These are phyloP conservation scores for Pyrus bretschneideri DNA, from an alignment of 306 rosid genomes.

Conservation along the genomic window DNA sequence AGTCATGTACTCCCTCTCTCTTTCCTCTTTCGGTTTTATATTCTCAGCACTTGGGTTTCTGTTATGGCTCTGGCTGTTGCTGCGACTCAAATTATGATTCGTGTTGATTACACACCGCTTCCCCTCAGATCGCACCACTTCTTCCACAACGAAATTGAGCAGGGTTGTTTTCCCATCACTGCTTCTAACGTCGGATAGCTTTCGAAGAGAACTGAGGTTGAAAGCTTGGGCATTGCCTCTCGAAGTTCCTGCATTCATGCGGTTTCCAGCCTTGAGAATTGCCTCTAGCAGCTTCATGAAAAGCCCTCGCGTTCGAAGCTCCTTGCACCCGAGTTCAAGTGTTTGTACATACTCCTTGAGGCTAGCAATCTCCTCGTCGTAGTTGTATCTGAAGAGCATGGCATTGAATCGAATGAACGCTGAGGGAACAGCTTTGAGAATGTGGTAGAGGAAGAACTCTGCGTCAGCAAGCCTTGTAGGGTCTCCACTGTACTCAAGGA, in stretches of 20 bases:
- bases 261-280: constrained; percentile 86
- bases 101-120: constrained; percentile 62
- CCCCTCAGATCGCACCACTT: constrained; percentile 89
- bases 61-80: constrained; percentile 27
- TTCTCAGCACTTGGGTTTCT: constrained; percentile 14
- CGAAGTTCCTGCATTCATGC: constrained; percentile 90
- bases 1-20: constrained; percentile 54
- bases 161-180: constrained; percentile 80
- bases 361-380: constrained; percentile 41
- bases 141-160: constrained; percentile 91
- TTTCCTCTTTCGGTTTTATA: constrained; percentile 40
- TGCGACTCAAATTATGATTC: constrained; percentile 42
- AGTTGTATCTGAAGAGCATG: constrained; percentile 62
- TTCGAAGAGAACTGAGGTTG: constrained; percentile 67
- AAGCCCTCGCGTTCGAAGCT: constrained; percentile 67
- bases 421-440: constrained; percentile 70
- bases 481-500: constrained; percentile 56
- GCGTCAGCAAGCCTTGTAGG: constrained; percentile 63
- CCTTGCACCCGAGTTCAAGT: constrained; percentile 73
- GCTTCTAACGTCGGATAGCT: constrained; percentile 86
- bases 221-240: constrained; percentile 97
- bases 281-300: constrained; percentile 90
- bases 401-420: constrained; percentile 73
- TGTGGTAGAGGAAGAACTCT: constrained; percentile 64
- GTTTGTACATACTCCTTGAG: constrained; percentile 54